A percentile compares a stretch with the other conserved stretches of the same genome.
Conservation (phyloP, 495 filamentous ascomycete genomes). For the Talaromyces wortmannii region DNA sequence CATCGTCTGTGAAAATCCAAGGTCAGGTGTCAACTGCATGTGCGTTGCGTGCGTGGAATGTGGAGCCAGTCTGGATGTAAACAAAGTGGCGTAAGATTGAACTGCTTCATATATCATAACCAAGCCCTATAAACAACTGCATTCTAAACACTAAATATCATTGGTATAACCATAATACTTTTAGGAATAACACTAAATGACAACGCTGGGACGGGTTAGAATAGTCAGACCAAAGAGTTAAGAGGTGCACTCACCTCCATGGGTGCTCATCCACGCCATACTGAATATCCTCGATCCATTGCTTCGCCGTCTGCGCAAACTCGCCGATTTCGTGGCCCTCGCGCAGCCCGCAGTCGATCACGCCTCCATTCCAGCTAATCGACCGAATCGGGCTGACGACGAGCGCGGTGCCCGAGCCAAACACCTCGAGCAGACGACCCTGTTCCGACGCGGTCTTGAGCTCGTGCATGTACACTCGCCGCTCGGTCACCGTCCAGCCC, state of each 20-base stretch:
- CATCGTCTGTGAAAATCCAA: too few species aligned
- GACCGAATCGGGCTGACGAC: slow-evolving; percentile 54
- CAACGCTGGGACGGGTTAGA: too few species aligned
- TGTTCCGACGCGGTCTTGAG: slow-evolving; percentile 63
- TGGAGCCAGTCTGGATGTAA: too few species aligned
- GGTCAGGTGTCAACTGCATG: too few species aligned
- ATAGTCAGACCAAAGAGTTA: neutral
- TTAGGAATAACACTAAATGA: too few species aligned
- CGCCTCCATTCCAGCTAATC: slow-evolving; percentile 64
- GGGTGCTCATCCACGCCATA: slow-evolving; percentile 77
- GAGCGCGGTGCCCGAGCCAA: slow-evolving; percentile 74
- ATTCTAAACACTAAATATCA: too few species aligned
- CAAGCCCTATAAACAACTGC: too few species aligned
- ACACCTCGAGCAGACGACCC: slow-evolving; percentile 71
- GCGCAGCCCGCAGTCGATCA: slow-evolving; percentile 59
- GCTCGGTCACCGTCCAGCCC: slow-evolving; percentile 72
- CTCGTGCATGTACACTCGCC: slow-evolving; percentile 71
- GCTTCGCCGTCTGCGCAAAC: slow-evolving; percentile 64
- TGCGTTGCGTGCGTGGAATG: too few species aligned
- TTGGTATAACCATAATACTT: too few species aligned
- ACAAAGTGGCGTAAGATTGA: too few species aligned
- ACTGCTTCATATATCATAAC: too few species aligned
- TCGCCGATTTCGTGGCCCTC: slow-evolving; percentile 67
- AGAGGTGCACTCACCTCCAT: slow-evolving; percentile 43
- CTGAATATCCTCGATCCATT: slow-evolving; percentile 79